These are phyloP conservation scores for Pichia exigua DNA, from an alignment of 805 yeast genomes.

Conservation along the genomic window DNA sequence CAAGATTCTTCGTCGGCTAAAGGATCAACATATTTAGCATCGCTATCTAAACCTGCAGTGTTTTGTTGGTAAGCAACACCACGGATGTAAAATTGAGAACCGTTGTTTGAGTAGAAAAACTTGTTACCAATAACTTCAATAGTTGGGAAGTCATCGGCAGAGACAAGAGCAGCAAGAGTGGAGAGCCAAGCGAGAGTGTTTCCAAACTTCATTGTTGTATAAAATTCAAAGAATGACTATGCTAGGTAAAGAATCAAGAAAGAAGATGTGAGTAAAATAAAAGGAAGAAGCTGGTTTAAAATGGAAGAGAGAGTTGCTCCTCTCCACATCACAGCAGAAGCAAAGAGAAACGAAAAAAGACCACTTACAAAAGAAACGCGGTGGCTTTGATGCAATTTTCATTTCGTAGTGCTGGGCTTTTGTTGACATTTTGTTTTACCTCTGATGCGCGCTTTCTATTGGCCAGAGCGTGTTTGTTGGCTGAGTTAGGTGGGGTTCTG, in stretches of 20 bases:
- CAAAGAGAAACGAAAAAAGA: neutral
- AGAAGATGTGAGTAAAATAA: neutral
- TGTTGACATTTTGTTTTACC: neutral
- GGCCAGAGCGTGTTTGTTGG: neutral
- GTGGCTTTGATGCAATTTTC: neutral
- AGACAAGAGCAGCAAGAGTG: constrained; percentile 11
- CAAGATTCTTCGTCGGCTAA: constrained; percentile 65
- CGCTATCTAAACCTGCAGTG: constrained; percentile 34
- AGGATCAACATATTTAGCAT: constrained; percentile 54
- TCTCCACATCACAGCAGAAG: neutral
- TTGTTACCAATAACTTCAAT: constrained; percentile 65
- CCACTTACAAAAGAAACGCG: neutral
- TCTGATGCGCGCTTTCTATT: neutral
- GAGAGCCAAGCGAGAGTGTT: constrained; percentile 13
- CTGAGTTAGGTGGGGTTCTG: neutral
- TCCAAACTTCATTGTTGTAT: constrained; percentile 1
- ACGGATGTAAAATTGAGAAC: constrained; percentile 76
- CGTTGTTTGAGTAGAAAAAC: constrained; percentile 65
- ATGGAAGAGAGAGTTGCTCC: neutral
- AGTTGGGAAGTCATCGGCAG: constrained; percentile 33
- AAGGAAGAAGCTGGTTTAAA: neutral
- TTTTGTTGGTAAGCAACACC: constrained; percentile 86
- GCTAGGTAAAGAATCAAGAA: neutral
- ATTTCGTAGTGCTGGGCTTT: neutral
- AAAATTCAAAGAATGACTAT: neutral